Conservation (phyloP, 345 rosid species). For the Salix arbutifolia region DNA sequence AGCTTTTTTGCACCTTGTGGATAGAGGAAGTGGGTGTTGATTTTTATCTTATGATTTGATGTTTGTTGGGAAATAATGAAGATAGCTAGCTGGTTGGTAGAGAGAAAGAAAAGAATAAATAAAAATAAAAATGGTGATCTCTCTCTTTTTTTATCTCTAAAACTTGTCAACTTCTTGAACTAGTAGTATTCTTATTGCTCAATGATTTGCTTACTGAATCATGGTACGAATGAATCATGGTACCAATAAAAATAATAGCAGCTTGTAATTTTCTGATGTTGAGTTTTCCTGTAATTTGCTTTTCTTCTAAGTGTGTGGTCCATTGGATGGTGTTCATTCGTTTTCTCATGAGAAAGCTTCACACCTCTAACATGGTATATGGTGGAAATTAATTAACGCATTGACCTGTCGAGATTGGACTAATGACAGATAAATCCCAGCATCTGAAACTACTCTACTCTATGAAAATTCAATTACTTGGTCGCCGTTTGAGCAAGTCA, state of each 20-base stretch:
- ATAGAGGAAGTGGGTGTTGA: slow-evolving; percentile 26
- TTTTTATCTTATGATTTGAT: neutral
- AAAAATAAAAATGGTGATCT: slow-evolving; percentile 3
- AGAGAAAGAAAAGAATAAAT: neutral
- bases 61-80: neutral
- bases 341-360: slow-evolving; percentile 7
- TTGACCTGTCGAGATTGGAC: neutral
- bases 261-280: slow-evolving; percentile 4
- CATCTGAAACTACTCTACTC: neutral
- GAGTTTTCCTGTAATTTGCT: slow-evolving; percentile 1
- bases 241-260: neutral
- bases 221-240: slow-evolving; percentile 12
- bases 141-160: neutral
- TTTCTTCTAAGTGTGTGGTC: slow-evolving; percentile 2
- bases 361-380: slow-evolving; percentile 4
- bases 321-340: neutral
- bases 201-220: slow-evolving; percentile 19
- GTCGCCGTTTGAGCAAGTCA: neutral
- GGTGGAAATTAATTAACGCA: neutral
- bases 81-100: neutral
- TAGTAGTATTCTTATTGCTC: slow-evolving; percentile 7
- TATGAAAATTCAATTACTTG: neutral
- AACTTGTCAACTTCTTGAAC: slow-evolving; percentile 2
- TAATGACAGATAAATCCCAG: neutral
- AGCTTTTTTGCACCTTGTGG: slow-evolving; percentile 15